Conservation (phyloP, 1,284 basidiomycete genomes). For the Puccinia hordei region DNA sequence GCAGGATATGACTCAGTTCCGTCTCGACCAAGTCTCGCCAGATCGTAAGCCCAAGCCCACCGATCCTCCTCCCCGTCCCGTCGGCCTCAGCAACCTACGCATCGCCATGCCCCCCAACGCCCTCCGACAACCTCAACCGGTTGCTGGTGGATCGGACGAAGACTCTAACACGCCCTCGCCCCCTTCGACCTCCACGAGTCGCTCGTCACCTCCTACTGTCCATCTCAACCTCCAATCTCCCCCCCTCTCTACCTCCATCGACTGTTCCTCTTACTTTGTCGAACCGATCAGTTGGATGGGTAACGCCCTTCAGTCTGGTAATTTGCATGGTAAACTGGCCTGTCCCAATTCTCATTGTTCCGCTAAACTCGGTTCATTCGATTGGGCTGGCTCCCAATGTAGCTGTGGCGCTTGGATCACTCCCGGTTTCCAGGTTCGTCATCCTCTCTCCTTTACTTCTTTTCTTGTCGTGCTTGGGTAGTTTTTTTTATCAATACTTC, state of each 20-base stretch:
- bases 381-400: conserved; percentile 93
- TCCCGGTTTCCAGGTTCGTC: conserved; percentile 62
- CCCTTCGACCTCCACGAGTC: not conserved
- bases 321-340: conserved; percentile 79
- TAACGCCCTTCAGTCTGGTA: conserved; percentile 70
- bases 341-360: conserved; percentile 89
- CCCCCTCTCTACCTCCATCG: not conserved
- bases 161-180: not conserved
- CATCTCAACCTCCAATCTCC: conserved; percentile 5
- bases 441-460: conserved; percentile 57
- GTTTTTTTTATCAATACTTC: too few species aligned
- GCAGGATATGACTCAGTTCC: conserved; percentile 55
- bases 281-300: conserved; percentile 92
- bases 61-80: not conserved
- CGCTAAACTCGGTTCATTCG: conserved; percentile 88
- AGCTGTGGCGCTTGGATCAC: conserved; percentile 87
- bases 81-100: not conserved
- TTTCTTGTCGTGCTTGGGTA: conserved; percentile 20
- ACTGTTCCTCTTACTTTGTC: conserved; percentile 35
- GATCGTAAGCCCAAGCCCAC: too few species aligned
- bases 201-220: not conserved
- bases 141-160: too few species aligned
- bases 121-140: not conserved
- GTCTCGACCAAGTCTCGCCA: not conserved
- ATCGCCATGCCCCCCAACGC: not conserved